Base-by-base conservation (phyloP, 495 filamentous ascomycete species). In the Neurospora sp. region DNA sequence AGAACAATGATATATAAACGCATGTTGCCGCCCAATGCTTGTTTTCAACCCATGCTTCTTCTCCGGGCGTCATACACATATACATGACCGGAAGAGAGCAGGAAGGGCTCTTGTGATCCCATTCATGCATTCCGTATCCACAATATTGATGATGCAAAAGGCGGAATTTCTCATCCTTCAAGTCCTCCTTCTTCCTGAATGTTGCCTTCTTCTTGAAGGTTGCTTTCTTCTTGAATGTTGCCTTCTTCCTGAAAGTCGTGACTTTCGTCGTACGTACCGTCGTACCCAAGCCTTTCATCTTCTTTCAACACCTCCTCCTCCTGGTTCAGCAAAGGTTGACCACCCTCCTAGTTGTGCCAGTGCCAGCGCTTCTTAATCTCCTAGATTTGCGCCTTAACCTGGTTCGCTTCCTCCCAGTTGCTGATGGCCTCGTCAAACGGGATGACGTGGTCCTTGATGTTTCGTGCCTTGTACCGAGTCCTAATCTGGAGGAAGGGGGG, bases 341-440 rank as follows among this genome's bases (percentile, higher is more conserved):
- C 10, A 5, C 31, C 22, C 22, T 61, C 27, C 53, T 16, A 61
- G 22, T 27, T 35, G 12, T 61, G 12, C 22, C 53, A 35, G 22
- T 61, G 53, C 53, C 53, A 61, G 27, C 53, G 53, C 53, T 31
- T 61, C 22, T 31, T 61, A 61, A 61, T 61, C 53, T 61, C 53
- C 53, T 61, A 61, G 53, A 61, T n/a, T 27, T 75, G 71, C 42
- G 78, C 20, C 70, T 69, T 69, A 3, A 79, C 76, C 3, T 44
- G 65, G 59, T 73, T 82, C 72, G 76, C 77, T 53, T 71, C 76
- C 75, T 84, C 82, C 82, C 83, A 84, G 45, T 74, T 76, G 39
- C 31, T 70, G 8, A 79, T 78, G n/a, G 77, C 80, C 37, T 80
- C 75, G 38, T 74, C 73, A 6, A 81, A 75, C 12, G 75, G 72